Evolutionary conservation across 2,329 filamentous ascomycete species (phyloP).

Genomic region (Ophiobolus disseminans): DNA sequence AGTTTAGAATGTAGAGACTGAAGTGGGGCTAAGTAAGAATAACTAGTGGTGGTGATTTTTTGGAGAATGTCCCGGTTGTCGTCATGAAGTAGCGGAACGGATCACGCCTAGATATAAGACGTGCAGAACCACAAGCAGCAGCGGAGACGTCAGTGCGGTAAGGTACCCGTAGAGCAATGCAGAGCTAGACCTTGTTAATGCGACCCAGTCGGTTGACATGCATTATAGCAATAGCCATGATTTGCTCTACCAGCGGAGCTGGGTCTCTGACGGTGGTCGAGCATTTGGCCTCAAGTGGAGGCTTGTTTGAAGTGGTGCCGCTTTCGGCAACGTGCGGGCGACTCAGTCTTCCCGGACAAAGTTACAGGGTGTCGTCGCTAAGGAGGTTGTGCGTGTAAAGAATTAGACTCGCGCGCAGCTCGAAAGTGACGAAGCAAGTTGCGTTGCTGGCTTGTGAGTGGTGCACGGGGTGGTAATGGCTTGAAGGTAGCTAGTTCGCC

Average conservation of each 20-base stretch:
- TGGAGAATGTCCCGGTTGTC: conserved; percentile 15
- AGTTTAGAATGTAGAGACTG: background rate
- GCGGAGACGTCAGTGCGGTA: conserved; percentile 20
- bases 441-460: conserved; percentile 12
- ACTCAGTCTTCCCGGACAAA: conserved; percentile 17
- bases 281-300: conserved; percentile 26
- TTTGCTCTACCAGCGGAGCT: conserved; percentile 24
- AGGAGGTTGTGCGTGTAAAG: conserved; percentile 37
- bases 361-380: conserved; percentile 31
- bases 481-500: conserved; percentile 30
- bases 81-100: conserved; percentile 25
- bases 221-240: conserved; percentile 24
- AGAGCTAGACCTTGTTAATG: conserved; percentile 21
- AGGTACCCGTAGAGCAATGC: conserved; percentile 33
- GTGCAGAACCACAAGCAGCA: conserved; percentile 15
- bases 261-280: conserved; percentile 28
- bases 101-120: conserved; percentile 19
- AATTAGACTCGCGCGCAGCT: conserved; percentile 17
- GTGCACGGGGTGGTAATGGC: conserved; percentile 7
- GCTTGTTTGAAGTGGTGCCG: conserved; percentile 33
- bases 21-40: conserved; percentile 6
- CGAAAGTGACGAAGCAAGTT: conserved; percentile 15
- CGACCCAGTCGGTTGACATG: conserved; percentile 25
- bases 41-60: conserved; percentile 8
- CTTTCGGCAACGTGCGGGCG: conserved; percentile 26